Conservation (phyloP, 2,329 filamentous ascomycete species). For the Verticillium albo-atrum region DNA sequence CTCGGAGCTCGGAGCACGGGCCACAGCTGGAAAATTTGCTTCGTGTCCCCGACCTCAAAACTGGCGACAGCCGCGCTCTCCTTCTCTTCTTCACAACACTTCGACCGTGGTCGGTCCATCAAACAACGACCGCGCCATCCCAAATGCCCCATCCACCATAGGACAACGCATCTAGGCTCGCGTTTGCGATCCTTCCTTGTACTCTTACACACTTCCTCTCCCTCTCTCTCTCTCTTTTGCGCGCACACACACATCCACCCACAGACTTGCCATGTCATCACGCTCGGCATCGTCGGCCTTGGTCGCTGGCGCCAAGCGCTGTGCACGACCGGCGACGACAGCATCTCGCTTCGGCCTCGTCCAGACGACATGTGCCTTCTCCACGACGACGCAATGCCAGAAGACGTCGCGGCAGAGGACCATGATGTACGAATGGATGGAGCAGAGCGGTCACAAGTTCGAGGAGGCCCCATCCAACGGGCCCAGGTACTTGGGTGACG, state of each 20-base stretch:
- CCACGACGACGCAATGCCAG: slow-evolving; percentile 31
- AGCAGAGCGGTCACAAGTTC: slow-evolving; percentile 10
- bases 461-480: slow-evolving; percentile 7
- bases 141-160: not conserved
- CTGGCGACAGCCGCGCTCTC: not conserved
- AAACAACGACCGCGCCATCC: not conserved
- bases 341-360: slow-evolving; percentile 1
- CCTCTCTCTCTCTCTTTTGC: no score
- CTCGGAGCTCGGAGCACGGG: not conserved
- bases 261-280: not conserved
- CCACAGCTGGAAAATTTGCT: not conserved
- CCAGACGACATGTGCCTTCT: slow-evolving; percentile 24
- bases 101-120: not conserved
- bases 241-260: not conserved
- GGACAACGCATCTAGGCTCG: not conserved
- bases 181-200: not conserved
- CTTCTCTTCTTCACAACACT: not conserved
- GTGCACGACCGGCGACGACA: slow-evolving; percentile 1
- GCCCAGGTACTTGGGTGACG: slow-evolving; percentile 32
- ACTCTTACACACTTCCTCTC: no score
- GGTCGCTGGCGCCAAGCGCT: slow-evolving; percentile 6
- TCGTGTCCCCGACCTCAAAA: not conserved
- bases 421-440: slow-evolving; percentile 32
- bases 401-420: slow-evolving; percentile 32
- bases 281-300: slow-evolving; percentile 9